Conservation (phyloP, 2,329 filamentous ascomycete species). For the Trichoderma arundinaceum region DNA sequence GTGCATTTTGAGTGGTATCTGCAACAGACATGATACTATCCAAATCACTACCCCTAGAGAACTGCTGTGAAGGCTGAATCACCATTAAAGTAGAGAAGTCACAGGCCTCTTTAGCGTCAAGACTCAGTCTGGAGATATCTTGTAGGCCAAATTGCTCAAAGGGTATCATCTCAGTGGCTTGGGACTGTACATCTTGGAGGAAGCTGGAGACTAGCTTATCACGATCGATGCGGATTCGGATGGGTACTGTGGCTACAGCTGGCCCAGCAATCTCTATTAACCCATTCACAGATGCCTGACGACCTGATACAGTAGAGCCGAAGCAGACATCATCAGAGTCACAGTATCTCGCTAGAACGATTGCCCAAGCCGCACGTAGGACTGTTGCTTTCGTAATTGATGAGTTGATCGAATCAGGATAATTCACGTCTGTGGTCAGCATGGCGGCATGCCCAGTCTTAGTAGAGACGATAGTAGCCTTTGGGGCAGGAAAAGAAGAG, state of each 20-base stretch:
- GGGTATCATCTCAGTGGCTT: constrained; percentile 36
- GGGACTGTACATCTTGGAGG: constrained; percentile 35
- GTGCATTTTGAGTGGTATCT: not conserved
- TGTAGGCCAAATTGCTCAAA: constrained; percentile 40
- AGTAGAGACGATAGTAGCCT: not conserved
- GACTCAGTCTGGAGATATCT: constrained; percentile 37
- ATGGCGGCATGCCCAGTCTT: not conserved
- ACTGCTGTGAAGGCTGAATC: constrained; percentile 28
- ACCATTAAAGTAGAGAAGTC: constrained; percentile 29
- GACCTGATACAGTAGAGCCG: constrained; percentile 18
- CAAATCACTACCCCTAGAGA: not conserved
- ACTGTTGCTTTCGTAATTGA: constrained; percentile 5
- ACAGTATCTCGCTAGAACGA: constrained; percentile 16
- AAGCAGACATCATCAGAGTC: constrained; percentile 24
- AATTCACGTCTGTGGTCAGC: not conserved
- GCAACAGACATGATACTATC: not conserved
- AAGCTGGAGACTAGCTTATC: constrained; percentile 27
- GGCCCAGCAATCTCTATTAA: constrained; percentile 26
- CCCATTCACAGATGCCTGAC: constrained; percentile 10
- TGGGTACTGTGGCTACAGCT: constrained; percentile 33
- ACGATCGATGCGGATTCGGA: constrained; percentile 29
- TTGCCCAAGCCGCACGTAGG: constrained; percentile 22
- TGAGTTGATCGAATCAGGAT: not conserved
- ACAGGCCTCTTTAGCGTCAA: constrained; percentile 30
- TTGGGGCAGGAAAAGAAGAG: not conserved